A percentile compares a stretch with the other conserved stretches of the same genome.
phyloP scores from a whole-genome alignment of 805 yeast species.

The Lipomyces spencermartinsiae region DNA sequence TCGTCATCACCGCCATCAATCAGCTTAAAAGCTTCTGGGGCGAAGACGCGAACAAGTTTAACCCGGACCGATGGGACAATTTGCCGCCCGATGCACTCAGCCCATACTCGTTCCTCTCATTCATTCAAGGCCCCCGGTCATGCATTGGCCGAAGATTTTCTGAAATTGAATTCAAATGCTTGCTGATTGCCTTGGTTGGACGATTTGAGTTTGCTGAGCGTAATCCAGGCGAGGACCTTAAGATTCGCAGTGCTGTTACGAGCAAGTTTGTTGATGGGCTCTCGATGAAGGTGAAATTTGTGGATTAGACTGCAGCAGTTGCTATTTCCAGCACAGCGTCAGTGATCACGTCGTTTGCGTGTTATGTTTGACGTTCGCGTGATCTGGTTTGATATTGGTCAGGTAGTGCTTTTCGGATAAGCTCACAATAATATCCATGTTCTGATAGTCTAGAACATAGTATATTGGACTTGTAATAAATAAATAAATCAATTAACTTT shows the following conservation, averaged over 20 bases:
- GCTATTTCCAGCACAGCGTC: background rate
- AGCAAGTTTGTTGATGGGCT: conserved; percentile 23
- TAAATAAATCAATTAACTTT: no score
- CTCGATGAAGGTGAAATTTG: conserved; percentile 15
- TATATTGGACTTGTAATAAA: no score
- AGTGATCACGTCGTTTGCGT: background rate
- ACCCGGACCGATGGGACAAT: conserved; percentile 34
- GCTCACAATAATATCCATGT: no score
- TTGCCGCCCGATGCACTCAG: conserved; percentile 17
- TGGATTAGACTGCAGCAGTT: background rate
- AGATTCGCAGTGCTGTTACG: conserved; percentile 19
- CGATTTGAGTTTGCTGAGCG: conserved; percentile 23
- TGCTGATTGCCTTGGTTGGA: conserved; percentile 29
- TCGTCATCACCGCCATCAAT: conserved; percentile 17
- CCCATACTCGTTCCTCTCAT: conserved; percentile 24
- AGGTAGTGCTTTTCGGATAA: no score
- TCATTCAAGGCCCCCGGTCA: conserved; percentile 31
- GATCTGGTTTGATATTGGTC: background rate
- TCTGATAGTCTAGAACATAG: no score
- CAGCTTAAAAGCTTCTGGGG: conserved; percentile 14
- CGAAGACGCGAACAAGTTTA: conserved; percentile 13
- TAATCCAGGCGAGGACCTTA: conserved; percentile 13
- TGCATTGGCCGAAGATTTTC: conserved; percentile 34
- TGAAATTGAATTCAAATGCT: conserved; percentile 28
- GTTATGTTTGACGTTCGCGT: background rate